A percentile compares a stretch with the other conserved stretches of the same genome.
phyloP scores from a whole-genome alignment of 371 early-diverging fungal species.

The Mortierella sp. region DNA sequence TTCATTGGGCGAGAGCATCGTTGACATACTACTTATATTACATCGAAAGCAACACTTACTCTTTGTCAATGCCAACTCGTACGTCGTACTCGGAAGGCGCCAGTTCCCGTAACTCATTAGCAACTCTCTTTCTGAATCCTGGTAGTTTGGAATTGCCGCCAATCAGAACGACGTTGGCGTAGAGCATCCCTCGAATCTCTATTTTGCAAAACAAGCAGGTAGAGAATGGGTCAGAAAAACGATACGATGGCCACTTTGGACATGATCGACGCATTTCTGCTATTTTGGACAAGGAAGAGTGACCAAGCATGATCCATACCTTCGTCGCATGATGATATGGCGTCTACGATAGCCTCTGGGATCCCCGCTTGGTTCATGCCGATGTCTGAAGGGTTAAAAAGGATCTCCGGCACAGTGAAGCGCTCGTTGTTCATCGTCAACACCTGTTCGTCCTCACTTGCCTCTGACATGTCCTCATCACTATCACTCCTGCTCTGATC shows the following conservation, averaged over 20 bases:
- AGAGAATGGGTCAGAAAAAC: not conserved
- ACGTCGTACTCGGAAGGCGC: slow-evolving; percentile 78
- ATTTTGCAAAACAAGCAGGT: slow-evolving; percentile 32
- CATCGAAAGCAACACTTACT: slow-evolving; percentile 63
- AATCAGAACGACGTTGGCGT: slow-evolving; percentile 81
- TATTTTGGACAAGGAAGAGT: not conserved
- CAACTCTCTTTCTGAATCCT: slow-evolving; percentile 79
- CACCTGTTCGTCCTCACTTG: slow-evolving; percentile 68
- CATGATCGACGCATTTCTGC: not conserved
- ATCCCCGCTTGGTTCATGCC: slow-evolving; percentile 89
- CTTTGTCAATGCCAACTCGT: slow-evolving; percentile 68
- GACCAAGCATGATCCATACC: slow-evolving; percentile 11
- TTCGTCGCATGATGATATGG: slow-evolving; percentile 51
- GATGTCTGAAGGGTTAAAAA: slow-evolving; percentile 89
- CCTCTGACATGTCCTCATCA: slow-evolving; percentile 33
- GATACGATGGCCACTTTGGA: not conserved
- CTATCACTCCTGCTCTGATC: slow-evolving; percentile 37
- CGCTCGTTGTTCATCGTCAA: slow-evolving; percentile 88
- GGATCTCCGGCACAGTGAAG: slow-evolving; percentile 87
- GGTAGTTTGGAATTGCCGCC: slow-evolving; percentile 83
- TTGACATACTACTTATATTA: not conserved
- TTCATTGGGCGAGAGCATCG: not conserved
- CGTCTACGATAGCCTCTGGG: slow-evolving; percentile 80
- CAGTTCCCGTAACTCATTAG: slow-evolving; percentile 74
- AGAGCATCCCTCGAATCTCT: slow-evolving; percentile 78